phyloP scores from a whole-genome alignment of 495 filamentous ascomycete genomes.

The Pyrenula massariospora region DNA sequence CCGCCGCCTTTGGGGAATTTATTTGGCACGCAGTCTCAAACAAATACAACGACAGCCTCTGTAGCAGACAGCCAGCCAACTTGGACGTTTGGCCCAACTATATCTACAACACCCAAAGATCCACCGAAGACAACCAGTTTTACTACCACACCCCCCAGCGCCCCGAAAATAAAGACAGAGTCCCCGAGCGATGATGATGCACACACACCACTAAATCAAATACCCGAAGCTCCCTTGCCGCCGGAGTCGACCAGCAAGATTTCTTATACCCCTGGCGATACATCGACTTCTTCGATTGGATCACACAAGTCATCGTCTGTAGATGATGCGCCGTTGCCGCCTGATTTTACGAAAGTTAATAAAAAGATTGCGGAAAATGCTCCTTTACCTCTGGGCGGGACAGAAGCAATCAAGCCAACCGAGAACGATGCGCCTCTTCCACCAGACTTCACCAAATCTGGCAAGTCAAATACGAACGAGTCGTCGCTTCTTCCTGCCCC shows the following conservation, averaged over 20 bases:
- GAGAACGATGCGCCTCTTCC: slow-evolving; percentile 20
- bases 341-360: slow-evolving; percentile 37
- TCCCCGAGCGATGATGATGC: slow-evolving; percentile 11
- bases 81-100: slow-evolving; percentile 21
- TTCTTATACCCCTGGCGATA: slow-evolving; percentile 51
- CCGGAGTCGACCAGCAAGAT: slow-evolving; percentile 66
- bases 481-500: slow-evolving; percentile 3
- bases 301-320: slow-evolving; percentile 23
- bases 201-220: neutral
- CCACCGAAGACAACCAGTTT: slow-evolving; percentile 8
- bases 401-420: slow-evolving; percentile 21
- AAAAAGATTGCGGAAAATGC: slow-evolving; percentile 15
- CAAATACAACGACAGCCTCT: slow-evolving; percentile 17
- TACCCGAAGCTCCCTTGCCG: slow-evolving; percentile 50
- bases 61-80: slow-evolving; percentile 22
- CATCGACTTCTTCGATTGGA: slow-evolving; percentile 53
- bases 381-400: slow-evolving; percentile 30
- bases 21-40: slow-evolving; percentile 23
- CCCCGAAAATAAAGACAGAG: slow-evolving; percentile 15
- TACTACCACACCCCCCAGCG: neutral
- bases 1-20: slow-evolving; percentile 6
- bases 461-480: slow-evolving; percentile 4
- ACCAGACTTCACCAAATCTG: slow-evolving; percentile 14
- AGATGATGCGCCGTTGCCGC: slow-evolving; percentile 48
- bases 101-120: slow-evolving; percentile 9